Conservation (phyloP, 768 basidiomycete species). For the Royoungia palumana region DNA sequence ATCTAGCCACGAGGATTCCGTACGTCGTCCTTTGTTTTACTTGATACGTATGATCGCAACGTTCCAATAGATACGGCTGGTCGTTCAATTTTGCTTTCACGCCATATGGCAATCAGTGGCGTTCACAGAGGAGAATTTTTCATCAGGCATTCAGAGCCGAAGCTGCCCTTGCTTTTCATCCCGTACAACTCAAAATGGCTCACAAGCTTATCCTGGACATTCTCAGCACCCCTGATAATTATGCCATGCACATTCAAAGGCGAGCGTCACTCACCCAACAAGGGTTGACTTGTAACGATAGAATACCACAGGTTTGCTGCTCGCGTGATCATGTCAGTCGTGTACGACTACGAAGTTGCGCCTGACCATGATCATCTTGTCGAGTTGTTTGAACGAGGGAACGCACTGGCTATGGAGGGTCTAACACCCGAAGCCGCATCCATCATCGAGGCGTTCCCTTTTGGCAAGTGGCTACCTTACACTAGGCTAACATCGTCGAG, state of each 20-base stretch:
- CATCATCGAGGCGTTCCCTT: slow-evolving; percentile 22
- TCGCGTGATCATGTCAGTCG: slow-evolving; percentile 37
- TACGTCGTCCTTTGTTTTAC: not conserved
- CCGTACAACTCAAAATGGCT: slow-evolving; percentile 18
- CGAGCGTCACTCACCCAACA: not conserved
- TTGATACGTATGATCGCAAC: not conserved
- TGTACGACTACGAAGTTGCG: slow-evolving; percentile 39
- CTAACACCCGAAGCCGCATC: slow-evolving; percentile 16
- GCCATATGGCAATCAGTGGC: slow-evolving; percentile 23
- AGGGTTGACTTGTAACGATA: not conserved
- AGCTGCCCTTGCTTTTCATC: slow-evolving; percentile 5
- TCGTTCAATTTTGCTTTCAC: slow-evolving; percentile 14
- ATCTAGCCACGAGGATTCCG: slow-evolving; percentile 13
- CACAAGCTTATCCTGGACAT: slow-evolving; percentile 16
- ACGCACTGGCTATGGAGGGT: slow-evolving; percentile 11
- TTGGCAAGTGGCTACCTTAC: slow-evolving; percentile 6
- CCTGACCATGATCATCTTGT: slow-evolving; percentile 37
- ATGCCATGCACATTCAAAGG: slow-evolving; percentile 9
- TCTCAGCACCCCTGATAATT: slow-evolving; percentile 6
- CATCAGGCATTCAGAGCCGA: slow-evolving; percentile 25
- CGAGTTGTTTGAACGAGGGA: slow-evolving; percentile 34
- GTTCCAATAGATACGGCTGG: slow-evolving; percentile 18
- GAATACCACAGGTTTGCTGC: slow-evolving; percentile 29
- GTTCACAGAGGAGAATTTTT: slow-evolving; percentile 21
- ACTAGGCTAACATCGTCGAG: too few species aligned